These are phyloP conservation scores for Alnus rubra DNA, from an alignment of 306 rosid genomes.

Conservation along the genomic window DNA sequence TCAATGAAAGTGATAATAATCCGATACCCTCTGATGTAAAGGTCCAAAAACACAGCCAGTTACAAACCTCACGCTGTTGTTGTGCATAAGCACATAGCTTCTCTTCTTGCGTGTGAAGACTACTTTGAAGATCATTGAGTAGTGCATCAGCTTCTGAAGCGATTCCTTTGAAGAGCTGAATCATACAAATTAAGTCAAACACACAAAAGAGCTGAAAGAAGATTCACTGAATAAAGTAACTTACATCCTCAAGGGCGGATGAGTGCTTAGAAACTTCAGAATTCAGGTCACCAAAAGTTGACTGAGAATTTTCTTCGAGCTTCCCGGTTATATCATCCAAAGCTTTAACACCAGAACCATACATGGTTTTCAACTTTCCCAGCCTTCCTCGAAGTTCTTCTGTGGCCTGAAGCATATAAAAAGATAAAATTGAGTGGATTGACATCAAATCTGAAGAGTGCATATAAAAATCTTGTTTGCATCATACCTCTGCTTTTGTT, in stretches of 20 bases:
- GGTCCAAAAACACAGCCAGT: slow-evolving; percentile 16
- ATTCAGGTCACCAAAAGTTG: slow-evolving; percentile 76
- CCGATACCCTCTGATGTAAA: slow-evolving; percentile 23
- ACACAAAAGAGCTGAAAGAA: slow-evolving; percentile 12
- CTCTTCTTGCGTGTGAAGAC: slow-evolving; percentile 88
- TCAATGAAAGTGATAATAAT: slow-evolving; percentile 2
- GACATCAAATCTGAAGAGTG: slow-evolving; percentile 11
- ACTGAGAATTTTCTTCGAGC: slow-evolving; percentile 77
- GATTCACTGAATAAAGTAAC: slow-evolving; percentile 15
- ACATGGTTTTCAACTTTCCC: slow-evolving; percentile 67
- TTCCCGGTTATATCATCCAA: slow-evolving; percentile 79
- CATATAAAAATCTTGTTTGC: slow-evolving; percentile 14
- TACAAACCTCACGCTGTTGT: slow-evolving; percentile 81
- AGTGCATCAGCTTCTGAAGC: slow-evolving; percentile 91
- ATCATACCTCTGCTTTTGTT: slow-evolving; percentile 72
- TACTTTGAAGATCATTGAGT: slow-evolving; percentile 81
- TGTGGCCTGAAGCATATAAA: slow-evolving; percentile 69
- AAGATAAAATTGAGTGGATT: neutral
- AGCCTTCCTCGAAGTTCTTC: slow-evolving; percentile 80
- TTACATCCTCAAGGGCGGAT: slow-evolving; percentile 85
- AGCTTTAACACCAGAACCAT: slow-evolving; percentile 82
- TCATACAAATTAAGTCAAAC: slow-evolving; percentile 41
- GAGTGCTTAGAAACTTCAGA: slow-evolving; percentile 91
- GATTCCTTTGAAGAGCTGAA: slow-evolving; percentile 89
- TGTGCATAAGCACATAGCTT: slow-evolving; percentile 81